phyloP scores from a whole-genome alignment of 768 basidiomycete species.

The Trichaptum fuscoviolaceum region DNA sequence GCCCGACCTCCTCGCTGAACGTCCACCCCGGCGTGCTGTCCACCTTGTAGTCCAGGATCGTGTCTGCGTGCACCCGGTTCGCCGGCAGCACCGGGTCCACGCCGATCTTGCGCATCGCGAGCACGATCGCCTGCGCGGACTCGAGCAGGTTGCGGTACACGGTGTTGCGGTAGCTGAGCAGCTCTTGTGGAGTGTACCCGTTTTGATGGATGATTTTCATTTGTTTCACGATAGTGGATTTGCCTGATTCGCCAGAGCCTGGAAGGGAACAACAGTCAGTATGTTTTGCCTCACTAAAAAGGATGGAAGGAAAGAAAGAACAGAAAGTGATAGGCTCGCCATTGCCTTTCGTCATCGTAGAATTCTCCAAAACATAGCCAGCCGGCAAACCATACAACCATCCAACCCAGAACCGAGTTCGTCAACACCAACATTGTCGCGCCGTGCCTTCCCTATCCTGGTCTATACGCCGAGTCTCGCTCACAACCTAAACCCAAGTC shows the following conservation, averaged over 20 bases:
- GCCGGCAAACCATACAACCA: too few relatives aligned
- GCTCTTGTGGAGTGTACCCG: conserved; percentile 77
- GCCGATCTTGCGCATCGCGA: conserved; percentile 82
- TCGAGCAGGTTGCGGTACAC: conserved; percentile 88
- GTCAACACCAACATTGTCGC: too few relatives aligned
- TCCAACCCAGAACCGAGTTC: too few relatives aligned
- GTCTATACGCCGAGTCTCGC: too few relatives aligned
- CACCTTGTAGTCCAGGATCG: conserved; percentile 55
- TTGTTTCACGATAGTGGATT: conserved; percentile 95
- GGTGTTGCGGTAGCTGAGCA: conserved; percentile 67
- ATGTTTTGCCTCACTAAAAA: background rate
- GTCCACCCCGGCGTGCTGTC: conserved; percentile 37
- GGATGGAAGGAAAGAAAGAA: background rate
- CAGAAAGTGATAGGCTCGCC: background rate
- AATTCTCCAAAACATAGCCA: too few relatives aligned
- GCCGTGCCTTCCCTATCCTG: too few relatives aligned
- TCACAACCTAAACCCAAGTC: too few relatives aligned
- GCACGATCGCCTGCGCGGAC: conserved; percentile 78
- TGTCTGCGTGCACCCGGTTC: conserved; percentile 64
- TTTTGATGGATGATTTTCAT: conserved; percentile 98
- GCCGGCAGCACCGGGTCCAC: conserved; percentile 64
- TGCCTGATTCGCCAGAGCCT: conserved; percentile 93
- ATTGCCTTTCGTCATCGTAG: too few relatives aligned
- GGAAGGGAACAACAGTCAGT: background rate
- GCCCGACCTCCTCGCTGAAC: conserved; percentile 60